phyloP scores from a whole-genome alignment of 306 rosid species.

The Quercus robur region DNA sequence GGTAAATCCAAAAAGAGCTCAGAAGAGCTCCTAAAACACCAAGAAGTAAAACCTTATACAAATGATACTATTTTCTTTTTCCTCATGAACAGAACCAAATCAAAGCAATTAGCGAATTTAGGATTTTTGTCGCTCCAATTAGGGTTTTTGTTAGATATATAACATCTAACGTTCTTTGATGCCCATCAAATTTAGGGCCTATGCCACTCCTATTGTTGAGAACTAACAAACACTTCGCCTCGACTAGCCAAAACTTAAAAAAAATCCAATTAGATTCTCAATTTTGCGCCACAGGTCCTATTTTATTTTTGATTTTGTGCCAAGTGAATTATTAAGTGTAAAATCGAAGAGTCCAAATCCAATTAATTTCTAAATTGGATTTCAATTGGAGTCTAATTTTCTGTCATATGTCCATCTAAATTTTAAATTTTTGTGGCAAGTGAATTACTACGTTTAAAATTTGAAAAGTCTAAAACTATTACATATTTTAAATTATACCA shows the following conservation, averaged over 20 bases:
- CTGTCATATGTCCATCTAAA: too few relatives aligned
- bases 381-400: too few relatives aligned
- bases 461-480: too few relatives aligned
- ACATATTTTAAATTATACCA: too few relatives aligned
- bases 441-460: too few relatives aligned
- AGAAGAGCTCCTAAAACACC: constrained; percentile 1
- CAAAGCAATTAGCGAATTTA: constrained; percentile 11
- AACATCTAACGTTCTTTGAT: not conserved
- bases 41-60: constrained; percentile 14
- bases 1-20: constrained; percentile 1
- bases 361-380: too few relatives aligned
- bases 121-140: constrained; percentile 12
- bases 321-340: too few relatives aligned
- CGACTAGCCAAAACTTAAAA: not conserved
- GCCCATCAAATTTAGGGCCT: not conserved
- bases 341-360: too few relatives aligned
- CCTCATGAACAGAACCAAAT: constrained; percentile 18
- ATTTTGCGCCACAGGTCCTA: too few relatives aligned
- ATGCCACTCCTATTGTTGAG: not conserved
- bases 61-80: not conserved
- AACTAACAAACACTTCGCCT: constrained; percentile 2
- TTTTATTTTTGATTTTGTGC: too few relatives aligned
- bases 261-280: not conserved
- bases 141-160: not conserved
- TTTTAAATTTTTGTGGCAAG: too few relatives aligned